These are phyloP conservation scores for Salvia splendens DNA, from an alignment of 257 asterid genomes.

Conservation along the genomic window DNA sequence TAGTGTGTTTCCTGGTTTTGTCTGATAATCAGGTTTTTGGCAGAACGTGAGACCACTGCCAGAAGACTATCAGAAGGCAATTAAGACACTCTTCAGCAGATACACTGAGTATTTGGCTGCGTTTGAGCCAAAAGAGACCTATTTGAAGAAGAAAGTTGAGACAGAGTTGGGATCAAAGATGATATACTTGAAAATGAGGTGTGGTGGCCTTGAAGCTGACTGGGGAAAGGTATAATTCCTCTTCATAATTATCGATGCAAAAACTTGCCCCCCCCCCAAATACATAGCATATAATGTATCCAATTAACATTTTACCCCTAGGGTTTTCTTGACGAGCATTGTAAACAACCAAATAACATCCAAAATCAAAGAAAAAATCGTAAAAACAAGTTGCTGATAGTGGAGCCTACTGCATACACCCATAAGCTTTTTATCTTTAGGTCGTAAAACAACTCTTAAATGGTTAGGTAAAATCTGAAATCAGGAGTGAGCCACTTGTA, in stretches of 20 bases:
- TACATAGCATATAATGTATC: neutral
- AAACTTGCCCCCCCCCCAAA: neutral
- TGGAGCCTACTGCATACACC: neutral
- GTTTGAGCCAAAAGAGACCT: constrained; percentile 83
- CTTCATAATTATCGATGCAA: constrained; percentile 20
- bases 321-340: constrained; percentile 1
- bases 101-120: constrained; percentile 72
- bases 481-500: neutral
- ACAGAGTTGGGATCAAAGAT: constrained; percentile 78
- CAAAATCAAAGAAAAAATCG: neutral
- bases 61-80: constrained; percentile 64
- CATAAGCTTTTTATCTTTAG: neutral
- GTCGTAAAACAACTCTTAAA: neutral
- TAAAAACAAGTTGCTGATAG: neutral
- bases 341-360: neutral
- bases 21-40: constrained; percentile 35
- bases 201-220: constrained; percentile 81
- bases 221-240: constrained; percentile 89
- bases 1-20: constrained; percentile 20
- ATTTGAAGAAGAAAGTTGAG: constrained; percentile 95
- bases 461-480: constrained; percentile 5
- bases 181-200: constrained; percentile 98
- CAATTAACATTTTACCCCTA: constrained; percentile 13
- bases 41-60: constrained; percentile 91
- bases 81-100: constrained; percentile 61